Conservation (phyloP, 495 filamentous ascomycete genomes). For the Hypoxylon lenormandii region DNA sequence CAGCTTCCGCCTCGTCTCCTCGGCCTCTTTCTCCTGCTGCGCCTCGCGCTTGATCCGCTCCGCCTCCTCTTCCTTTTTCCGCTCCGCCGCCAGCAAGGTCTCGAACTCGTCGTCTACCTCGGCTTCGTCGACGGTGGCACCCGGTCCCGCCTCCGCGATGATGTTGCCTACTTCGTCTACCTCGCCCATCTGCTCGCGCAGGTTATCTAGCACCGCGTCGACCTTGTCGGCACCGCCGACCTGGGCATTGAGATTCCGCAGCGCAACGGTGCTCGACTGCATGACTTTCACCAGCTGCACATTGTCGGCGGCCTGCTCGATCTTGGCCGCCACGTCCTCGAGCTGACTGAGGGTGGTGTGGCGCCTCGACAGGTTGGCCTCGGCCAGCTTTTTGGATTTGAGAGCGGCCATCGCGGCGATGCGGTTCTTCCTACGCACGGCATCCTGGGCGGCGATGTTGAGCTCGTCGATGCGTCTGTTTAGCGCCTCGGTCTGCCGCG, state of each 20-base stretch:
- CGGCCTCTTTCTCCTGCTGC: conserved; percentile 47
- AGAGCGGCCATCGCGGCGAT: conserved; percentile 78
- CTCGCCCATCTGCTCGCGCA: conserved; percentile 82
- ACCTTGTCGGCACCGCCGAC: conserved; percentile 82
- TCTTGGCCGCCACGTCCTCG: conserved; percentile 80
- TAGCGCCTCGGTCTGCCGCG: conserved; percentile 67
- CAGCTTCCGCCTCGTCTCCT: conserved; percentile 52
- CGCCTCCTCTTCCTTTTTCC: conserved; percentile 65
- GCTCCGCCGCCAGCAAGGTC: conserved; percentile 75
- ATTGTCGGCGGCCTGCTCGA: conserved; percentile 86
- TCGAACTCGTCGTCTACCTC: conserved; percentile 92
- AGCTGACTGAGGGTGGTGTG: conserved; percentile 79
- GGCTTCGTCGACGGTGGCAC: conserved; percentile 75
- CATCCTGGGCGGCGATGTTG: conserved; percentile 70
- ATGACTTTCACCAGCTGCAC: conserved; percentile 83
- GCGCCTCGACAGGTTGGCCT: conserved; percentile 74
- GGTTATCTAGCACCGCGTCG: conserved; percentile 75
- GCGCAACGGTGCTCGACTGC: conserved; percentile 76
- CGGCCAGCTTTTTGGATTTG: conserved; percentile 82
- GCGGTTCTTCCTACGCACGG: conserved; percentile 76
- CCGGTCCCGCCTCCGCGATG: conserved; percentile 70
- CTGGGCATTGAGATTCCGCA: conserved; percentile 77
- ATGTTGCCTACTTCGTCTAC: conserved; percentile 84
- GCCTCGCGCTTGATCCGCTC: conserved; percentile 58
- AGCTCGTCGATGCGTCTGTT: conserved; percentile 68